Conservation (phyloP, 495 filamentous ascomycete genomes). For the Penicillium egyptiacum region DNA sequence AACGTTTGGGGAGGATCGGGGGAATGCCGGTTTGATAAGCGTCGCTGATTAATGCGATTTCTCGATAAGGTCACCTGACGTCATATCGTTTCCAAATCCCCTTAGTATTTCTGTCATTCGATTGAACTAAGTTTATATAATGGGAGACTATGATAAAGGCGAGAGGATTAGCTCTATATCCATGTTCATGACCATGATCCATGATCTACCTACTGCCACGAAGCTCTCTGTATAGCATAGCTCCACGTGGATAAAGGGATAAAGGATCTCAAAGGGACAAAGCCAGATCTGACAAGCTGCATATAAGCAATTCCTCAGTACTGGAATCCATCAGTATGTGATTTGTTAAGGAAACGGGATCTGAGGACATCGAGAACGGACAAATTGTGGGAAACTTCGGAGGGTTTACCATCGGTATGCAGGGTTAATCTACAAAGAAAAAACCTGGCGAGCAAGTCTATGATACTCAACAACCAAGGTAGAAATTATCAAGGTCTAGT, state of each 20-base stretch:
- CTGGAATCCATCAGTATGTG: too few species aligned
- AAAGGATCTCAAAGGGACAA: too few species aligned
- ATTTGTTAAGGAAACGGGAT: background rate
- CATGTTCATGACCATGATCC: too few species aligned
- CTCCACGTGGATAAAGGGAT: too few species aligned
- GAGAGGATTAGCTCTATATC: too few species aligned
- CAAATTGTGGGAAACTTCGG: background rate
- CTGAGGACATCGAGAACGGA: background rate
- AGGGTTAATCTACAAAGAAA: background rate
- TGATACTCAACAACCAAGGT: background rate
- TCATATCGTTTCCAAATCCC: conserved; percentile 7
- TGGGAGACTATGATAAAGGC: too few species aligned
- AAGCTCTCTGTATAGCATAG: too few species aligned
- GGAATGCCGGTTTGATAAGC: background rate
- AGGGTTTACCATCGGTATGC: background rate
- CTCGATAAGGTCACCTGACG: conserved; percentile 31
- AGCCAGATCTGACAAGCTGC: too few species aligned
- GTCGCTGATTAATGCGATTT: conserved; percentile 20
- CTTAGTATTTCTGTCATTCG: background rate
- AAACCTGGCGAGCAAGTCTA: background rate
- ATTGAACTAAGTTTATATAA: background rate
- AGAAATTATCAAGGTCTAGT: background rate
- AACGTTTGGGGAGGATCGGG: background rate
- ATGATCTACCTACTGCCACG: too few species aligned
- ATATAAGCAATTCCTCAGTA: too few species aligned